Percentiles rank a stretch among this genome's conserved stretches.
phyloP scores from a whole-genome alignment of 202 grass and related monocot genomes.

The Miscanthus sacchariflorus region DNA sequence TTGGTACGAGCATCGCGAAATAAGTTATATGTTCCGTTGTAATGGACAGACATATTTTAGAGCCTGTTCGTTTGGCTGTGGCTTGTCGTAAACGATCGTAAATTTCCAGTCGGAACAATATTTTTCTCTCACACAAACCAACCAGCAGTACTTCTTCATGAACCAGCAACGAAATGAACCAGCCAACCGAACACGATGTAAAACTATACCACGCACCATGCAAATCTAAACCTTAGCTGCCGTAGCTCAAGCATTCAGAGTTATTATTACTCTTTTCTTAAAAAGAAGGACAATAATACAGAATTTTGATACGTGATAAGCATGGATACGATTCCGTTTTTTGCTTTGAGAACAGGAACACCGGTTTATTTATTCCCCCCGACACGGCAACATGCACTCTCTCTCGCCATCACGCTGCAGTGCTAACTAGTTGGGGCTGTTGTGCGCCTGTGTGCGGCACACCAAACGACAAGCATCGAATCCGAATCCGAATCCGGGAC shows the following conservation, averaged over 20 bases:
- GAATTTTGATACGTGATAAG: background rate
- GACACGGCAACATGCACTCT: background rate
- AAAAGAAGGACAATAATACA: background rate
- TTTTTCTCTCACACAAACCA: too few relatives aligned
- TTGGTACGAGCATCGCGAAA: too few relatives aligned
- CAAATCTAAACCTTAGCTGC: background rate
- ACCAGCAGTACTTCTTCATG: too few relatives aligned
- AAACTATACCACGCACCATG: background rate
- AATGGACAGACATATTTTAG: too few relatives aligned
- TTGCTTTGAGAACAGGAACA: background rate
- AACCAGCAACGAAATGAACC: too few relatives aligned
- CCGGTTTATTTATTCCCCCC: background rate
- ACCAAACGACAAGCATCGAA: constrained; percentile 34
- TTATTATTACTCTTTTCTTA: background rate
- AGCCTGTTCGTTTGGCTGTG: too few relatives aligned
- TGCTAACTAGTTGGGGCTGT: too few relatives aligned
- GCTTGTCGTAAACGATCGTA: too few relatives aligned
- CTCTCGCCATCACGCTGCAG: background rate
- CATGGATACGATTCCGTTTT: background rate
- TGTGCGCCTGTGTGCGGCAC: background rate
- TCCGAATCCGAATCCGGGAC: background rate
- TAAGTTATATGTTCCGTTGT: too few relatives aligned
- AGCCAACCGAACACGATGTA: too few relatives aligned
- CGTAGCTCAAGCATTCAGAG: background rate
- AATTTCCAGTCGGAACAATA: too few relatives aligned